Base-by-base conservation (phyloP, 2,329 filamentous ascomycete species). In the Trichoderma sp. region DNA sequence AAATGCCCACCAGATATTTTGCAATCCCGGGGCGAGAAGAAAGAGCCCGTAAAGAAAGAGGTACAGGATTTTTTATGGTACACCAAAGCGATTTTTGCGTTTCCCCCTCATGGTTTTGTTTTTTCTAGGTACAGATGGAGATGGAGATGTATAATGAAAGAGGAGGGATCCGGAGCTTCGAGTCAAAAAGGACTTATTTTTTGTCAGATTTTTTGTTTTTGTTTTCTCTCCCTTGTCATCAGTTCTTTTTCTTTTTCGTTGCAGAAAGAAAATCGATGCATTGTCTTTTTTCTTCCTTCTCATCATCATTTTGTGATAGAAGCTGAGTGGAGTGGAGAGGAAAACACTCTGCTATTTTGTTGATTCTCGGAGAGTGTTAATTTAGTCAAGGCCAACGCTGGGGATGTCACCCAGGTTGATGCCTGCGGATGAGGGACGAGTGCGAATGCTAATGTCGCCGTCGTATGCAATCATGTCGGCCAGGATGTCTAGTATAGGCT, bases 391-490 rank as follows among this genome's bases (percentile, higher is more conserved):
- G 77, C 88, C 88, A 74, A 88, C 88, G 79, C 82, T 86, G 77
- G 88, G 88, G 71, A 89, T 85, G 75, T 88, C 86, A 77, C 83
- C 82, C 74, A 88, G 82, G 83, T 87, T 86, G 78, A 86, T 83
- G 77, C 83, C 83, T 11, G 71, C 27, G 35, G 80, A 78, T 75
- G 82, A 78, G 71, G 83, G 81, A 75, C 81, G 82, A 71, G 84
- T 78, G 75, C 86, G 90, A 77, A 94, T 88, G 79, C 92, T 90
- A 79, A 95, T 87, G 78, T 88, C 91, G 78, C 93, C 91, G 86
- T 98, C 97, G 85, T 95, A 91, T 78, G 95, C 96, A 82, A 99
- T 98, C 95, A 99, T 98, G 87, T 98, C 95, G 79, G 97, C 97
- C 78, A 99, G 92, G 81, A 98, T 93, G 85, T 99, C 96, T 80